Evolutionary conservation across 192 early-diverging fungal genomes (phyloP).

Genomic region (Gaertneriomyces sp.): DNA sequence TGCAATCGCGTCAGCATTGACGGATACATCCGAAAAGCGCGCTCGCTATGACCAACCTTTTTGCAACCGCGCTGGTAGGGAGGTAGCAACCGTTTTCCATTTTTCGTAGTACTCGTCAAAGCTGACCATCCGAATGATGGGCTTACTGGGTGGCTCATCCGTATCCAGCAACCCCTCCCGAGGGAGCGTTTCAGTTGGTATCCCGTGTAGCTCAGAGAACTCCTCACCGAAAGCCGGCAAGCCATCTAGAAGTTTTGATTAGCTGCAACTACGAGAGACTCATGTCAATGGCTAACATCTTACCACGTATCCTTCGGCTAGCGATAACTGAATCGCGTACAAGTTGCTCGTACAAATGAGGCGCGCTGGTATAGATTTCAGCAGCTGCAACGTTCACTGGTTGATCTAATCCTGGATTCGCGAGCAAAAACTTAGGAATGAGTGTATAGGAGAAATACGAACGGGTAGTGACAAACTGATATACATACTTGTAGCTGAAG

Average conservation of each 20-base stretch:
- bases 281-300: background rate
- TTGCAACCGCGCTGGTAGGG: slow-evolving; percentile 20
- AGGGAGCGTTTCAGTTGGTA: background rate
- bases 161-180: slow-evolving; percentile 3
- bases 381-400: slow-evolving; percentile 45
- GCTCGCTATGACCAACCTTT: too few species aligned
- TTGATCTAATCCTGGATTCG: slow-evolving; percentile 39
- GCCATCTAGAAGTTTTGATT: slow-evolving; percentile 5
- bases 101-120: slow-evolving; percentile 50
- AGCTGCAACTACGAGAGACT: too few species aligned
- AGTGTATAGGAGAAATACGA: slow-evolving; percentile 4
- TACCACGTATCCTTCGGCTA: slow-evolving; percentile 38
- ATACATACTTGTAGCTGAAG: slow-evolving; percentile 39
- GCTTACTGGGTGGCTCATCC: slow-evolving; percentile 5
- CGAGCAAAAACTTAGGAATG: slow-evolving; percentile 34
- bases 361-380: slow-evolving; percentile 40
- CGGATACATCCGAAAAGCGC: too few species aligned
- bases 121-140: slow-evolving; percentile 23
- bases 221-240: slow-evolving; percentile 24
- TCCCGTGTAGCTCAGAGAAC: too few species aligned
- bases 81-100: slow-evolving; percentile 47
- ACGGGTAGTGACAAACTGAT: background rate
- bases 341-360: slow-evolving; percentile 47
- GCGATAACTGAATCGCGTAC: slow-evolving; percentile 51
- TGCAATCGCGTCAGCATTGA: too few species aligned